These are phyloP conservation scores for Helichrysum umbraculigerum DNA, from an alignment of 129 eudicot genomes.

Conservation along the genomic window DNA sequence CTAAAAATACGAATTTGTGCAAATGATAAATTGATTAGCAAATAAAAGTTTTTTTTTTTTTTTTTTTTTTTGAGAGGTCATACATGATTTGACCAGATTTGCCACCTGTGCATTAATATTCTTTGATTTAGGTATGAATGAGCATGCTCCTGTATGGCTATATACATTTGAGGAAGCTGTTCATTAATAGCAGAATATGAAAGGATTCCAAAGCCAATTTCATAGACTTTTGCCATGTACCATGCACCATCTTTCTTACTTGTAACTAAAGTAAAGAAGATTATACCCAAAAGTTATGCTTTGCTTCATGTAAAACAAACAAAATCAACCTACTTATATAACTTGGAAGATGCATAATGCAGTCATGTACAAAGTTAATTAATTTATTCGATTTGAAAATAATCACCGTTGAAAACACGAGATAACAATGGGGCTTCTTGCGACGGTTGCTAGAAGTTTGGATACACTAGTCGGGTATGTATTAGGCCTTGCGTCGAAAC, in stretches of 20 bases:
- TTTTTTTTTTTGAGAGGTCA: too few relatives aligned
- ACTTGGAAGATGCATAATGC: conserved; percentile 9
- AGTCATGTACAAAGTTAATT: neutral
- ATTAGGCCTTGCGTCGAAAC: neutral
- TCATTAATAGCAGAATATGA: conserved; percentile 1
- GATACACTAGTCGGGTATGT: conserved; percentile 56
- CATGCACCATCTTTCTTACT: conserved; percentile 31
- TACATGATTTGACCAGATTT: neutral
- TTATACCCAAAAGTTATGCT: conserved; percentile 44
- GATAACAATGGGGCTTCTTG: conserved; percentile 55
- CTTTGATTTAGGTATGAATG: conserved; percentile 23
- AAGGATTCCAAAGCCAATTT: conserved; percentile 33
- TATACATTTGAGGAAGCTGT: conserved; percentile 21
- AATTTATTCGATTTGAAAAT: neutral
- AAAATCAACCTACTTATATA: conserved; percentile 27
- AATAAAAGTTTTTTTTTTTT: too few relatives aligned
- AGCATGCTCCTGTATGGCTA: conserved; percentile 20
- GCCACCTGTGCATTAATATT: neutral
- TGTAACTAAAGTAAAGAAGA: conserved; percentile 44
- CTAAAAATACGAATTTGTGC: too few relatives aligned
- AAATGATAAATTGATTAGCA: too few relatives aligned
- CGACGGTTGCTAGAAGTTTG: conserved; percentile 45
- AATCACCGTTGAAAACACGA: neutral
- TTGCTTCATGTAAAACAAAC: conserved; percentile 37
- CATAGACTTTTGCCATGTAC: conserved; percentile 31